These are phyloP conservation scores for Scutellaria galericulata DNA, from an alignment of 257 asterid species.

Conservation along the genomic window DNA sequence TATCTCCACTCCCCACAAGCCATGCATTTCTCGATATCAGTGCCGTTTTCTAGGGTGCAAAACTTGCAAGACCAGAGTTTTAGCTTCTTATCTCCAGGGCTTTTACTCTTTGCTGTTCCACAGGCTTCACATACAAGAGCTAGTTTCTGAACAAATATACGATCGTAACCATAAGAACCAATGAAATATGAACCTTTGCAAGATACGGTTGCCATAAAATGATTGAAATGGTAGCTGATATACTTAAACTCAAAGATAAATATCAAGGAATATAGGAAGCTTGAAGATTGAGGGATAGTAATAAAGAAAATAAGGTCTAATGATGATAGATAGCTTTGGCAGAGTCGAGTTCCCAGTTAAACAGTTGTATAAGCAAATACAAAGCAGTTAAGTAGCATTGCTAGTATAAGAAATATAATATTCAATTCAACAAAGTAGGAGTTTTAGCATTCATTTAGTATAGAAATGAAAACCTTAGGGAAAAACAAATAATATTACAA, in stretches of 20 bases:
- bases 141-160: slow-evolving; percentile 46
- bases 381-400: not conserved
- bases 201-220: too few relatives aligned
- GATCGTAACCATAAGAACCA: not conserved
- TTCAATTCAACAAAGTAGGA: not conserved
- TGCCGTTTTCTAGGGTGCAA: slow-evolving; percentile 73
- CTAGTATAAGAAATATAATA: not conserved
- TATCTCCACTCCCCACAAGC: slow-evolving; percentile 94
- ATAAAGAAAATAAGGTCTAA: not conserved
- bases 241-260: not conserved
- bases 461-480: not conserved
- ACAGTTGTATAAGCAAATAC: not conserved
- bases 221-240: not conserved
- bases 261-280: not conserved
- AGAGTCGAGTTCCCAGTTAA: not conserved
- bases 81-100: slow-evolving; percentile 38
- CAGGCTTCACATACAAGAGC: slow-evolving; percentile 72
- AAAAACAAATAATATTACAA: slow-evolving; percentile 9
- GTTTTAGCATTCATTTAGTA: not conserved
- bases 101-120: slow-evolving; percentile 52
- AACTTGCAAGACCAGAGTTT: slow-evolving; percentile 77
- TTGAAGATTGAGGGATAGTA: slow-evolving; percentile 12
- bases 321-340: slow-evolving; percentile 1
- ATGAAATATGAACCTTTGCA: not conserved
- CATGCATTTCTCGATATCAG: slow-evolving; percentile 58